Percentiles rank a stretch among this genome's conserved stretches.
Conservation (phyloP, 2,329 filamentous ascomycete genomes). For the Colletotrichum liriopes region DNA sequence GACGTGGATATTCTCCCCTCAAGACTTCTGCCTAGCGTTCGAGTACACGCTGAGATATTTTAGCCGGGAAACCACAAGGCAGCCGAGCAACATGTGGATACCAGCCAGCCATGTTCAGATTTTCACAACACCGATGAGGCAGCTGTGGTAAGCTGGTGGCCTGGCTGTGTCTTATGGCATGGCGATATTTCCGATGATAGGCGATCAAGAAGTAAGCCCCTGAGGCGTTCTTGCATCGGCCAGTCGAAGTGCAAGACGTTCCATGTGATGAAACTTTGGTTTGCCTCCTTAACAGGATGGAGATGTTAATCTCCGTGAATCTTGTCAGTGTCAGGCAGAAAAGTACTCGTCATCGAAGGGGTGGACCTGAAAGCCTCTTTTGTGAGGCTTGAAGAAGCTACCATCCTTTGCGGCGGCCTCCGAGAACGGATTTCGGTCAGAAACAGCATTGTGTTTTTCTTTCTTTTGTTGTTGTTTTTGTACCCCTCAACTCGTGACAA, state of each 20-base stretch:
- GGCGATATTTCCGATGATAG: too few species aligned
- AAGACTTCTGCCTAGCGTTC: background rate
- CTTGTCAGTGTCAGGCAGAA: background rate
- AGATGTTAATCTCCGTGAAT: background rate
- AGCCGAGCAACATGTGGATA: background rate
- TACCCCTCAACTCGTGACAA: too few species aligned
- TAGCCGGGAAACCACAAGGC: background rate
- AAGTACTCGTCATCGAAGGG: background rate
- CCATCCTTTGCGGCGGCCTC: background rate
- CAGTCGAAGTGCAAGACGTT: background rate
- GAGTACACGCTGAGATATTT: too few species aligned
- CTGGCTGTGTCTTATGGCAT: background rate
- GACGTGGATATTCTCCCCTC: too few species aligned
- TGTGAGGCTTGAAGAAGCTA: background rate
- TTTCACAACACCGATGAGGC: background rate
- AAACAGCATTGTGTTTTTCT: too few species aligned
- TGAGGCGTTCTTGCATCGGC: background rate
- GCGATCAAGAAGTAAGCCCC: background rate
- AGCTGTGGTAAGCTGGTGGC: background rate
- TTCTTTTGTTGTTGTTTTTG: too few species aligned
- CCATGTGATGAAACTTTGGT: background rate
- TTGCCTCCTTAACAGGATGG: background rate
- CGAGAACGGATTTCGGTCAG: background rate
- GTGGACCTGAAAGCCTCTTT: background rate
- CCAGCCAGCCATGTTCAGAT: background rate